Percentiles rank a stretch among this genome's conserved stretches.
Evolutionary conservation across 164 flowering plant genomes (phyloP).

Genomic region (Vitis rupestris): DNA sequence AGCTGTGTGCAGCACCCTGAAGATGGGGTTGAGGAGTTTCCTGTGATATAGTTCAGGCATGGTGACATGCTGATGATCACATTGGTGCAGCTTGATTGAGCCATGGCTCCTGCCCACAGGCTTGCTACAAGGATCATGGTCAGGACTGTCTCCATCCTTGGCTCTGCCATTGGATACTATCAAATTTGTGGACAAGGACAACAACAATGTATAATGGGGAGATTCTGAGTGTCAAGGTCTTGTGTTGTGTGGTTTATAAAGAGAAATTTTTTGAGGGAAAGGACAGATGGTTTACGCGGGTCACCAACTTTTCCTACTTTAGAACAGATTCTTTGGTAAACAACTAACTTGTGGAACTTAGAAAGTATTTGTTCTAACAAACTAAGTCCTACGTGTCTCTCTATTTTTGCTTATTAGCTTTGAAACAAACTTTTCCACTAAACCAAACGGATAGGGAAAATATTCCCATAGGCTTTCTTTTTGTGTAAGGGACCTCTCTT

Average conservation of each 20-base stretch:
- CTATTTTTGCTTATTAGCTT: background rate
- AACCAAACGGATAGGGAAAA: too few species aligned
- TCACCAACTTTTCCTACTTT: conserved; percentile 13
- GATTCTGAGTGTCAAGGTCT: background rate
- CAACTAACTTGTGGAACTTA: background rate
- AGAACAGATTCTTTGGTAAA: conserved; percentile 8
- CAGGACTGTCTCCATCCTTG: background rate
- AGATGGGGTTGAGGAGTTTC: conserved; percentile 35
- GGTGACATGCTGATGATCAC: conserved; percentile 28
- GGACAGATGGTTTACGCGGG: conserved; percentile 5
- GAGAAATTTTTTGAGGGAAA: background rate
- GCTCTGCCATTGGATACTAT: background rate
- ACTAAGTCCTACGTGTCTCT: background rate
- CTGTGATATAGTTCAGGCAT: conserved; percentile 33
- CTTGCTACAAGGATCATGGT: background rate
- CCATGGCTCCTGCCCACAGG: conserved; percentile 19
- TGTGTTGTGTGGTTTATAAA: conserved; percentile 5
- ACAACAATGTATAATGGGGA: background rate
- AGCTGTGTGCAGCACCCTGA: conserved; percentile 34
- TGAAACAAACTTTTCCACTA: too few species aligned
- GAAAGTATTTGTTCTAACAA: background rate
- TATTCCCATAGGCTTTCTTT: too few species aligned
- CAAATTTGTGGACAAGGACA: background rate
- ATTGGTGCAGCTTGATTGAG: conserved; percentile 27
- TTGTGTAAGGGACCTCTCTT: too few species aligned